phyloP scores from a whole-genome alignment of 805 yeast species.

The Komagataella phaffii region DNA sequence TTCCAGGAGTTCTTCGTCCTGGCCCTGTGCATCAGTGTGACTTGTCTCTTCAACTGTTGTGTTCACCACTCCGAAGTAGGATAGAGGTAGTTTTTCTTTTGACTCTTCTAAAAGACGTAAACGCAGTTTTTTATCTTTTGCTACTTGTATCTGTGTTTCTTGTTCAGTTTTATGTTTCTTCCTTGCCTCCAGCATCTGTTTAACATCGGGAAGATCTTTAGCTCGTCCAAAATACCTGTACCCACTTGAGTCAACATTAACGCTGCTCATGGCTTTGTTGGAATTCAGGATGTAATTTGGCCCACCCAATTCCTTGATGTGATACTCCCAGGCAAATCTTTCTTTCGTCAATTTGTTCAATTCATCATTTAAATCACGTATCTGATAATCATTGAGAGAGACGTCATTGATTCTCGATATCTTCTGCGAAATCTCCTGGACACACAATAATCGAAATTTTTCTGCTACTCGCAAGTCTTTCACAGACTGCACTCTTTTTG shows the following conservation, averaged over 20 bases:
- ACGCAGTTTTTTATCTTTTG: slow-evolving; percentile 10
- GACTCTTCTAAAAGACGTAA: slow-evolving; percentile 3
- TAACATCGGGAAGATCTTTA: slow-evolving; percentile 63
- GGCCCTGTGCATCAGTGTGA: background rate
- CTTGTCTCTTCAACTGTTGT: background rate
- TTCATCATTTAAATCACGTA: slow-evolving; percentile 65
- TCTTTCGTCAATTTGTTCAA: slow-evolving; percentile 56
- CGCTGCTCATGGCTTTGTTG: slow-evolving; percentile 2
- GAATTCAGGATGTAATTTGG: slow-evolving; percentile 36
- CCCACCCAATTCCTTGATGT: slow-evolving; percentile 60
- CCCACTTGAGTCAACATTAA: slow-evolving; percentile 26
- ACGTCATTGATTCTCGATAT: slow-evolving; percentile 53
- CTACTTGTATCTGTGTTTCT: slow-evolving; percentile 6
- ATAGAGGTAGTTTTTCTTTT: background rate
- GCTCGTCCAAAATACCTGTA: slow-evolving; percentile 79
- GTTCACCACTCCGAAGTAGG: background rate
- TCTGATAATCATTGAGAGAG: slow-evolving; percentile 39
- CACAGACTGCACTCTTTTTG: slow-evolving; percentile 42
- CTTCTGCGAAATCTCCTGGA: slow-evolving; percentile 49
- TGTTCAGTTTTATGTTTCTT: slow-evolving; percentile 10
- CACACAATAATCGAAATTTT: slow-evolving; percentile 49
- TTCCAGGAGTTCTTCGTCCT: slow-evolving; percentile 7
- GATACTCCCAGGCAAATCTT: slow-evolving; percentile 67
- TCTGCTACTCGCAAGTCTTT: slow-evolving; percentile 50
- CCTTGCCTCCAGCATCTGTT: slow-evolving; percentile 27